These are phyloP conservation scores for Suillus paluster DNA, from an alignment of 768 basidiomycete genomes.

Conservation along the genomic window DNA sequence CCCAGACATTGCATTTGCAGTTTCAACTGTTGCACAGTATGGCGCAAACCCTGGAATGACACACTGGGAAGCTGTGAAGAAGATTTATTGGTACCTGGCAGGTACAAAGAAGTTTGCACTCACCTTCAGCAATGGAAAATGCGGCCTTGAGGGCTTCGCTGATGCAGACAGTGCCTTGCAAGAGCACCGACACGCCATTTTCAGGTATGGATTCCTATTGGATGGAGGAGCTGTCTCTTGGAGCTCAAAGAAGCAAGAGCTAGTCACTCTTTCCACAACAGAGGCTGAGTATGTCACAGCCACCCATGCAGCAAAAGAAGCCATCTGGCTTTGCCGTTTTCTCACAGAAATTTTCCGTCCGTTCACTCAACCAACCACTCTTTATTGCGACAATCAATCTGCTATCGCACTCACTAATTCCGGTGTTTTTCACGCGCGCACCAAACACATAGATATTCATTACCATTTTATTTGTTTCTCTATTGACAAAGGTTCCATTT, in stretches of 20 bases:
- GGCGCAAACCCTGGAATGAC: not conserved
- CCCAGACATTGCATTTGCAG: slow-evolving; percentile 22
- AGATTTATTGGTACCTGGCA: slow-evolving; percentile 19
- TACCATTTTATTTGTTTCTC: slow-evolving; percentile 6
- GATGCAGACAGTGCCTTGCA: slow-evolving; percentile 17
- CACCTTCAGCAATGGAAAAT: not conserved
- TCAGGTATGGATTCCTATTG: slow-evolving; percentile 37
- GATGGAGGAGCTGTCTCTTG: slow-evolving; percentile 41
- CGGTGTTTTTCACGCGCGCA: not conserved
- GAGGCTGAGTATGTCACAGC: slow-evolving; percentile 52
- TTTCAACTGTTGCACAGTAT: slow-evolving; percentile 19
- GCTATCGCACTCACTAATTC: not conserved
- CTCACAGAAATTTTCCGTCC: slow-evolving; percentile 24
- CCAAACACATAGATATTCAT: not conserved
- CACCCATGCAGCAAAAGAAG: slow-evolving; percentile 15
- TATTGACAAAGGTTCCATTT: not conserved
- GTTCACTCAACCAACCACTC: slow-evolving; percentile 15
- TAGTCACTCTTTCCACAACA: slow-evolving; percentile 31
- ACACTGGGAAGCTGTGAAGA: slow-evolving; percentile 19
- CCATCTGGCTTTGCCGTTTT: slow-evolving; percentile 29
- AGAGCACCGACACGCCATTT: slow-evolving; percentile 16
- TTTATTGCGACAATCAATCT: slow-evolving; percentile 10
- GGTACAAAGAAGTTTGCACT: slow-evolving; percentile 14
- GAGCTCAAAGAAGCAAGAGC: slow-evolving; percentile 18
- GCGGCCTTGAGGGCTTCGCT: not conserved